Percentiles rank a stretch among this genome's conserved stretches.
These are phyloP conservation scores for bread wheat (Triticum aestivum) DNA, from an alignment of 176 grass and related monocot genomes.

Conservation along the genomic window IWGSC_CS_RefSeq_v2.1 NC_057801.1:264848516-264849015, in stretches of 20 bases:
- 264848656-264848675: background rate
- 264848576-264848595: background rate
- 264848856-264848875: too few relatives aligned
- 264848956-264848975: background rate
- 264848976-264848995: background rate
- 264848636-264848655: background rate
- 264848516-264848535: conserved; percentile 45
- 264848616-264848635: background rate
- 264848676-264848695: background rate
- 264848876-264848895: background rate
- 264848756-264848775: too few relatives aligned
- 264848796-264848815: background rate
- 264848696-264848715: background rate
- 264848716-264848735: background rate
- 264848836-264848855: background rate
- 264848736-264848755: background rate
- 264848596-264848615: conserved; percentile 11
- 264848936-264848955: background rate
- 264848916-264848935: background rate
- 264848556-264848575: conserved; percentile 23
- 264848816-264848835: too few relatives aligned
- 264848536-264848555: conserved; percentile 28
- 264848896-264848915: background rate
- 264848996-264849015: too few relatives aligned
- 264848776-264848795: too few relatives aligned